phyloP scores from a whole-genome alignment of 176 grass and related monocot genomes.

The Typha latifolia region DNA sequence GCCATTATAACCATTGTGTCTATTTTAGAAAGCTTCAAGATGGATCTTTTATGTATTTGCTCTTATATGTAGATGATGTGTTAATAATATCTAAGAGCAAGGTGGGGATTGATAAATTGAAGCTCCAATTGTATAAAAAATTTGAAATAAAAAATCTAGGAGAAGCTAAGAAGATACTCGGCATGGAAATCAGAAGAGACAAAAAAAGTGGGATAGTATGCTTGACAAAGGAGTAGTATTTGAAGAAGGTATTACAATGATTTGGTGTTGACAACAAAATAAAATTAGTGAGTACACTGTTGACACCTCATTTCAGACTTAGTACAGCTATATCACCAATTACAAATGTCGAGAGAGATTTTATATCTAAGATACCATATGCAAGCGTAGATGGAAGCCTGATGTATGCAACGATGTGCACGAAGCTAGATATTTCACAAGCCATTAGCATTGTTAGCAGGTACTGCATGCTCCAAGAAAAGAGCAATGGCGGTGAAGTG shows the following conservation, averaged over 20 bases:
- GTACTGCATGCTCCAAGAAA: neutral
- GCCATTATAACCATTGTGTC: neutral
- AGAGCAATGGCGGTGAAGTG: neutral
- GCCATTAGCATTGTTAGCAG: neutral
- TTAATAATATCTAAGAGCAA: too few species aligned
- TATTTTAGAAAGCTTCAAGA: neutral
- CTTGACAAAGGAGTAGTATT: neutral
- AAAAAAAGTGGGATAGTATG: neutral
- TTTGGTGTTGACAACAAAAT: neutral
- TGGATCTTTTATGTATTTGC: neutral
- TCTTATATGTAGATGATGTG: neutral
- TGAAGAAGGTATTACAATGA: neutral
- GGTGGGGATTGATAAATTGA: neutral
- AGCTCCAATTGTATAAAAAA: neutral
- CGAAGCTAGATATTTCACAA: too few species aligned
- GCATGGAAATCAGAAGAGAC: neutral
- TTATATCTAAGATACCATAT: neutral
- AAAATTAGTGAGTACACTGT: neutral
- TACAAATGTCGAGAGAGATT: neutral
- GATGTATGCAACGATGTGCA: too few species aligned
- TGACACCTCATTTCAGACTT: neutral
- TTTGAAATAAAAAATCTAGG: neutral
- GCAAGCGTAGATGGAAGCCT: neutral
- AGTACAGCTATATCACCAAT: neutral
- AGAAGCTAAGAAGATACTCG: neutral